A percentile compares a stretch with the other conserved stretches of the same genome.
These are phyloP conservation scores for Suillus subluteus DNA, from an alignment of 768 basidiomycete species.

Conservation along the genomic window DNA sequence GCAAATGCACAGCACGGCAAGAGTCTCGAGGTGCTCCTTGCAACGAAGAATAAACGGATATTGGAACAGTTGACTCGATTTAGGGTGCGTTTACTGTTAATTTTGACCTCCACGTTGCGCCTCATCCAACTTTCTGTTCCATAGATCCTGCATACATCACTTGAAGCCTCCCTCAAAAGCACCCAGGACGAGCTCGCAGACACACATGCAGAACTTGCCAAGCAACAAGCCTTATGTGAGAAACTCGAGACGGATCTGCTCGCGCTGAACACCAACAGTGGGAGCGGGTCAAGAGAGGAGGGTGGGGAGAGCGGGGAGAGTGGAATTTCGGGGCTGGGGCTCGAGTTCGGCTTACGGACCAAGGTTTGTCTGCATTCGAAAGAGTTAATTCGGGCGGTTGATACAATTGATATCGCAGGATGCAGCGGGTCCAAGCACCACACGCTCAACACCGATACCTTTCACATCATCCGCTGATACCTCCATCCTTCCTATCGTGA, in stretches of 20 bases:
- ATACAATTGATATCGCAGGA: conserved; percentile 15
- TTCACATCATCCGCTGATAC: conserved; percentile 82
- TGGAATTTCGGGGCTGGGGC: conserved; percentile 71
- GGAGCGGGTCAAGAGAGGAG: conserved; percentile 31
- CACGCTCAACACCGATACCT: conserved; percentile 66
- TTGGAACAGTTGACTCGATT: conserved; percentile 92
- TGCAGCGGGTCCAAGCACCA: conserved; percentile 24
- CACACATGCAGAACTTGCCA: conserved; percentile 69
- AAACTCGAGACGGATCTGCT: conserved; percentile 90
- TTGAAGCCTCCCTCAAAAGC: conserved; percentile 68
- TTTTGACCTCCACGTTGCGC: neutral
- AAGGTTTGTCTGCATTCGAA: neutral
- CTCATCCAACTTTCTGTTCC: neutral
- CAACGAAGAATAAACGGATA: conserved; percentile 91
- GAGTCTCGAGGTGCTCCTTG: conserved; percentile 88
- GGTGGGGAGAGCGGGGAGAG: conserved; percentile 38
- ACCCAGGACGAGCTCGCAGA: conserved; percentile 60
- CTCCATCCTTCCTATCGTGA: conserved; percentile 97
- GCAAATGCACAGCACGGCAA: conserved; percentile 74
- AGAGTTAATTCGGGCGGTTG: too few species aligned
- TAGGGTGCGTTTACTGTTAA: conserved; percentile 60
- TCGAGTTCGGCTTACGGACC: conserved; percentile 43
- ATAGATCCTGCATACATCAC: conserved; percentile 82
- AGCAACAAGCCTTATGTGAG: conserved; percentile 82
- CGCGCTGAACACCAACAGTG: conserved; percentile 60